These are phyloP conservation scores for Fusarium falciforme DNA, from an alignment of 2,329 filamentous ascomycete genomes.

Conservation along the genomic window DNA sequence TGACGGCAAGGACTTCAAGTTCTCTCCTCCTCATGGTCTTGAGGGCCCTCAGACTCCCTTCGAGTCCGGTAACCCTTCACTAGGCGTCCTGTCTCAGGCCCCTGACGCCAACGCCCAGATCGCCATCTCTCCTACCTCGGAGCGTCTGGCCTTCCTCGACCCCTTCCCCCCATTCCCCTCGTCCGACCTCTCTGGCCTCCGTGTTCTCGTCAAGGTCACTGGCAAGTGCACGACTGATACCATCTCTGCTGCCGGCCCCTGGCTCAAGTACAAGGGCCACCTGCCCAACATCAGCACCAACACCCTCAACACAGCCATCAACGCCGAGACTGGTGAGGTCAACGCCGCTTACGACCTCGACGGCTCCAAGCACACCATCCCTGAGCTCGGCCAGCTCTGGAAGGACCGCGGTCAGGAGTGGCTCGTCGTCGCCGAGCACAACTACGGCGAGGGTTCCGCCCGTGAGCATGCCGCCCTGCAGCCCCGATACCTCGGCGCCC, in stretches of 20 bases:
- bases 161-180: constrained; percentile 88
- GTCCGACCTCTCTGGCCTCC: constrained; percentile 79
- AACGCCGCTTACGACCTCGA: constrained; percentile 92
- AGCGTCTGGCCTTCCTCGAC: constrained; percentile 89
- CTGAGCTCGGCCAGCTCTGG: constrained; percentile 88
- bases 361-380: constrained; percentile 80
- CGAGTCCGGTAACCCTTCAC: constrained; percentile 78
- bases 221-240: constrained; percentile 99
- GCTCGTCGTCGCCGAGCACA: constrained; percentile 97
- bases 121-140: constrained; percentile 86
- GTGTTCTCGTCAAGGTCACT: constrained; percentile 94
- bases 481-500: constrained; percentile 88
- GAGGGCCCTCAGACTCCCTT: constrained; percentile 75
- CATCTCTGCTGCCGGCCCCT: constrained; percentile 93
- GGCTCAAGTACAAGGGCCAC: constrained; percentile 99
- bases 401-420: constrained; percentile 80
- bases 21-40: constrained; percentile 80
- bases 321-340: constrained; percentile 91
- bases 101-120: constrained; percentile 79
- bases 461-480: constrained; percentile 92
- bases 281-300: constrained; percentile 98
- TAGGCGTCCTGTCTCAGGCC: constrained; percentile 77
- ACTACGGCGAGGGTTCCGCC: constrained; percentile 93
- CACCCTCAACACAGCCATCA: constrained; percentile 94
- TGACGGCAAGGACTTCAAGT: constrained; percentile 84